These are phyloP conservation scores for Candida buenavistaensis DNA, from an alignment of 1,139 yeast genomes.

Conservation along the genomic window DNA sequence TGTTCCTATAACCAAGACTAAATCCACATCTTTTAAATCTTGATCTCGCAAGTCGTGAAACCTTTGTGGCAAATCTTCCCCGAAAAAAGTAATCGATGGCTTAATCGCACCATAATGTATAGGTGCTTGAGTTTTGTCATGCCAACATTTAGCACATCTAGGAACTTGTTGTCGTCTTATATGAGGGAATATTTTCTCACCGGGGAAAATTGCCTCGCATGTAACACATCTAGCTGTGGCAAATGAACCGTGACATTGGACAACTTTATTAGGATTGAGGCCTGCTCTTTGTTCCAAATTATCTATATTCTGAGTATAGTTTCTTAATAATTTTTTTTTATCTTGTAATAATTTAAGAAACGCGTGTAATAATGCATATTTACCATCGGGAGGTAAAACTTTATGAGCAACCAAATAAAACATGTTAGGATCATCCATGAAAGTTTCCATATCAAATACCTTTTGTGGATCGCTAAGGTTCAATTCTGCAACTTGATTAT, in stretches of 20 bases:
- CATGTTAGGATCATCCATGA: constrained; percentile 72
- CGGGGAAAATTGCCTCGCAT: constrained; percentile 67
- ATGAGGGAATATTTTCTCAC: constrained; percentile 61
- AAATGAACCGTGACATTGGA: constrained; percentile 95
- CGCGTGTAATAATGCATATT: constrained; percentile 81
- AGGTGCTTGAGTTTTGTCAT: constrained; percentile 39
- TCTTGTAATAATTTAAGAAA: constrained; percentile 76
- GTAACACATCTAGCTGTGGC: constrained; percentile 85
- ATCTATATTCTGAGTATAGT: constrained; percentile 92
- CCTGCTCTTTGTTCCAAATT: constrained; percentile 85
- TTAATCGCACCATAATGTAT: constrained; percentile 77
- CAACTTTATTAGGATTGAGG: constrained; percentile 60
- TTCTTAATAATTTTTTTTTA: constrained; percentile 74
- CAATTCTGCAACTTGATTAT: constrained; percentile 62
- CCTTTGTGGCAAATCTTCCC: constrained; percentile 76
- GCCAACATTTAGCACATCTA: constrained; percentile 65
- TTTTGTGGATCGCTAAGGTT: constrained; percentile 90
- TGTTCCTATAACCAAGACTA: constrained; percentile 83
- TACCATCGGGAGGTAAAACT: constrained; percentile 73
- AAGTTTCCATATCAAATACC: constrained; percentile 75
- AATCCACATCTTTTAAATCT: constrained; percentile 68
- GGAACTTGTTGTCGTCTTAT: constrained; percentile 66
- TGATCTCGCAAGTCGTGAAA: constrained; percentile 61
- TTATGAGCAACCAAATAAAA: constrained; percentile 85
- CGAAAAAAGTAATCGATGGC: constrained; percentile 92